These are phyloP conservation scores for Barnettozyma hawaiiensis DNA, from an alignment of 1,139 yeast genomes.

Conservation along the genomic window DNA sequence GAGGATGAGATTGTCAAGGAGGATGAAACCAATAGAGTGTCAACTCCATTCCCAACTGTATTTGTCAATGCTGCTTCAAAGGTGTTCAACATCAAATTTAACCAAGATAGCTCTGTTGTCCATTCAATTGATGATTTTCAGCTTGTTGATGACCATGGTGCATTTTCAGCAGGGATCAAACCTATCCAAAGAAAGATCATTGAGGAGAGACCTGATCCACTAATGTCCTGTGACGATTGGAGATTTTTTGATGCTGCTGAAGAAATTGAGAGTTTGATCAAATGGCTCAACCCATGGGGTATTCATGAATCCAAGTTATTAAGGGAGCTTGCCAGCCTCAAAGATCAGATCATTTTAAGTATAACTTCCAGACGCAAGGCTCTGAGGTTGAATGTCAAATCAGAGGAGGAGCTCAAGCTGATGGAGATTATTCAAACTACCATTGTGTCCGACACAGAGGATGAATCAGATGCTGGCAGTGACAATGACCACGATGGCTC, in stretches of 20 bases:
- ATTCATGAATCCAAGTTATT: slow-evolving; percentile 61
- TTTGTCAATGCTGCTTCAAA: slow-evolving; percentile 23
- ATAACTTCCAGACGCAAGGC: slow-evolving; percentile 56
- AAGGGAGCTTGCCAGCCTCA: slow-evolving; percentile 53
- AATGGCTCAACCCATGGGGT: slow-evolving; percentile 77
- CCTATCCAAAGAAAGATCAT: slow-evolving; percentile 57
- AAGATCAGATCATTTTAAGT: slow-evolving; percentile 51
- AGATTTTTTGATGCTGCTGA: slow-evolving; percentile 60
- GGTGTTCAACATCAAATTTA: slow-evolving; percentile 27
- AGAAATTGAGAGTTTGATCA: slow-evolving; percentile 50
- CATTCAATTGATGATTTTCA: slow-evolving; percentile 14
- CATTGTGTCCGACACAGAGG: slow-evolving; percentile 31
- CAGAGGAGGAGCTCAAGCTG: slow-evolving; percentile 40
- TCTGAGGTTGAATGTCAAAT: slow-evolving; percentile 36
- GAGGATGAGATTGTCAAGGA: slow-evolving; percentile 16
- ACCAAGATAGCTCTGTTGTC: slow-evolving; percentile 14
- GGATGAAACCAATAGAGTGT: not conserved
- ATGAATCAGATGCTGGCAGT: slow-evolving; percentile 27
- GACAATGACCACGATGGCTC: slow-evolving; percentile 22
- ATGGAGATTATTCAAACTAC: slow-evolving; percentile 36
- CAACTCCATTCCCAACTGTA: slow-evolving; percentile 16
- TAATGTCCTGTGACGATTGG: slow-evolving; percentile 56
- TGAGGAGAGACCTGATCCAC: slow-evolving; percentile 59
- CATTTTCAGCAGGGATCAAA: slow-evolving; percentile 30
- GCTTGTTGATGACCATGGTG: slow-evolving; percentile 40